Evolutionary conservation across 768 basidiomycete genomes (phyloP).

Genomic region (Mrakia frigida): DNA sequence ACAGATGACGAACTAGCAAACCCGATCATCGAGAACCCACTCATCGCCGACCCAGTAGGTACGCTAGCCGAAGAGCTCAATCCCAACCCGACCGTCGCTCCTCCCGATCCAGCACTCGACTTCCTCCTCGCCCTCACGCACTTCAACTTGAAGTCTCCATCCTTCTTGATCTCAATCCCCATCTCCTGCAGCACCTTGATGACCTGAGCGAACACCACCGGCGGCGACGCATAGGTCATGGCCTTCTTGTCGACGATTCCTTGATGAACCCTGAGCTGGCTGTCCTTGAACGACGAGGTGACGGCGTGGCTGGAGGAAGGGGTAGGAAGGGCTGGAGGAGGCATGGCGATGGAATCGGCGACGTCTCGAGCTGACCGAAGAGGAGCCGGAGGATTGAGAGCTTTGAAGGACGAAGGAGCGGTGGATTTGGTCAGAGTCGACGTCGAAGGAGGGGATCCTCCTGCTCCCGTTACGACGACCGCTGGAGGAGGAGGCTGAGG

Average conservation of each 20-base stretch:
- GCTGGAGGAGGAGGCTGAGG: conserved; percentile 7
- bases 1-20: conserved; percentile 20
- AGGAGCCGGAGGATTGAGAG: conserved; percentile 18
- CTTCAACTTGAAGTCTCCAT: conserved; percentile 84
- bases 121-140: conserved; percentile 72
- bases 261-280: conserved; percentile 68
- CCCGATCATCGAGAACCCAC: conserved; percentile 30
- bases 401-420: conserved; percentile 28
- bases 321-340: conserved; percentile 40
- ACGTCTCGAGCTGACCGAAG: conserved; percentile 8
- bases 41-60: conserved; percentile 20
- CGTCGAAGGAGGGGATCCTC: conserved; percentile 6
- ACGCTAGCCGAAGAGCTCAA: conserved; percentile 35
- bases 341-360: conserved; percentile 31
- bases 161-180: conserved; percentile 82
- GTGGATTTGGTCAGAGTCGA: conserved; percentile 5
- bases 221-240: conserved; percentile 75
- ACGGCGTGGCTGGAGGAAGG: conserved; percentile 38
- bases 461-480: not conserved
- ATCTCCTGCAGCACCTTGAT: conserved; percentile 72
- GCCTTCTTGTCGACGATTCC: conserved; percentile 88
- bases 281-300: conserved; percentile 51
- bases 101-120: conserved; percentile 50
- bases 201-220: conserved; percentile 82
- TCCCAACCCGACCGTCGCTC: conserved; percentile 50